Conservation (phyloP, 495 filamentous ascomycete genomes). For the Bathelium albidoporum region DNA sequence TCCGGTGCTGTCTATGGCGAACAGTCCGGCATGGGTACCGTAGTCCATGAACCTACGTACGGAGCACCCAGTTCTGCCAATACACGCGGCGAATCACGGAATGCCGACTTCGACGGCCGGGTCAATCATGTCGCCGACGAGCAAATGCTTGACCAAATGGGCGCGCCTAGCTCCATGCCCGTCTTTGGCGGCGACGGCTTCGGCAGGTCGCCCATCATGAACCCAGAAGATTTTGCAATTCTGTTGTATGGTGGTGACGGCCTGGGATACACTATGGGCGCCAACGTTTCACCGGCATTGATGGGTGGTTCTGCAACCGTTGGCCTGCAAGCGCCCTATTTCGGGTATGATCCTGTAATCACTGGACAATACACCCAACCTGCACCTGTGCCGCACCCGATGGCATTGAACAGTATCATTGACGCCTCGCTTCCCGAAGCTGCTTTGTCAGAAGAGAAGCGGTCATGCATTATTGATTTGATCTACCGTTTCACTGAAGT, state of each 20-base stretch:
- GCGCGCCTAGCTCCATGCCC: conserved; percentile 29
- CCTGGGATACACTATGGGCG: background rate
- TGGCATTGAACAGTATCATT: conserved; percentile 86
- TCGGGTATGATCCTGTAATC: conserved; percentile 23
- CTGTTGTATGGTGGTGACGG: conserved; percentile 44
- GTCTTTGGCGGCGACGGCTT: conserved; percentile 50
- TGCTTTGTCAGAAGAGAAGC: conserved; percentile 77
- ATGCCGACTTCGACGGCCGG: background rate
- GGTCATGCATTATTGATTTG: conserved; percentile 73
- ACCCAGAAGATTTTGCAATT: conserved; percentile 85
- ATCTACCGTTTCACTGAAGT: conserved; percentile 78
- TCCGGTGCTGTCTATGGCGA: background rate
- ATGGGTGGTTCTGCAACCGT: conserved; percentile 7
- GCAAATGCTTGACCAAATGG: conserved; percentile 17
- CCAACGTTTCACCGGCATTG: background rate
- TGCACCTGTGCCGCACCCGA: conserved; percentile 54
- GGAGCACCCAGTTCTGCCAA: background rate
- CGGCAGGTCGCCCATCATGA: conserved; percentile 76
- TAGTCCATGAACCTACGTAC: background rate
- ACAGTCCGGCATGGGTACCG: background rate
- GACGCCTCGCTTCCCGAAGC: conserved; percentile 67
- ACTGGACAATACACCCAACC: conserved; percentile 20
- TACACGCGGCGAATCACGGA: conserved; percentile 11
- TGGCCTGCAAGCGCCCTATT: conserved; percentile 24
- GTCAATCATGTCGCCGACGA: conserved; percentile 17